Conservation (phyloP, 2,329 filamentous ascomycete species). For the Hymenoscyphus occultus region DNA sequence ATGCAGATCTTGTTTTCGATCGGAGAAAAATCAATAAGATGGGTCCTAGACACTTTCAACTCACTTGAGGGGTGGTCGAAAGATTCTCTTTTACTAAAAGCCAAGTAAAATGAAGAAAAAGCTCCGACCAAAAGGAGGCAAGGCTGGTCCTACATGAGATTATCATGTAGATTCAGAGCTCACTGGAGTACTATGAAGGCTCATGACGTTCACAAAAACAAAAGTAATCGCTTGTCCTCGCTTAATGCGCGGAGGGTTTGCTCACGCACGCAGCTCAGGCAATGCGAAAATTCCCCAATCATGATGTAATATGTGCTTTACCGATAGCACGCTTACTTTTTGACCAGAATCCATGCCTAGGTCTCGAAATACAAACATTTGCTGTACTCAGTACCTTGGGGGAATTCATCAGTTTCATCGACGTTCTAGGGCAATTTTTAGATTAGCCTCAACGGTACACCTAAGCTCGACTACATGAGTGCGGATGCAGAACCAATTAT, state of each 20-base stretch:
- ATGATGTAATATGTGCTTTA: not conserved
- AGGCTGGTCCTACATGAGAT: not conserved
- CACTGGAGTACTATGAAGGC: not conserved
- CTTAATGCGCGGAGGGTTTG: not conserved
- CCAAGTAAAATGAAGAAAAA: too few relatives aligned
- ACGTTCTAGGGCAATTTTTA: not conserved
- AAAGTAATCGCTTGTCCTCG: not conserved
- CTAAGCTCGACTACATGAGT: not conserved
- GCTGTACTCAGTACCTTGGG: not conserved
- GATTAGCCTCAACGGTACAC: not conserved
- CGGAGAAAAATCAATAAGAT: too few relatives aligned
- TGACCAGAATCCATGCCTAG: not conserved
- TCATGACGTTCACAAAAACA: not conserved
- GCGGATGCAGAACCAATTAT: too few relatives aligned
- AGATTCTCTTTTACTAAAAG: slow-evolving; percentile 22
- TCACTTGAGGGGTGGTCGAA: slow-evolving; percentile 44
- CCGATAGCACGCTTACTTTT: not conserved
- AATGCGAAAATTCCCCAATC: not conserved
- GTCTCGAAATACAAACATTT: not conserved
- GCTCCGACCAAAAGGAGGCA: not conserved
- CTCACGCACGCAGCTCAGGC: not conserved
- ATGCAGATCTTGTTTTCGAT: slow-evolving; percentile 23
- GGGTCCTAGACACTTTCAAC: slow-evolving; percentile 36
- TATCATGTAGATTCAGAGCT: not conserved
- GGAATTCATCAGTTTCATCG: not conserved